Percentiles rank a stretch among this genome's conserved stretches.
Conservation (phyloP, 805 yeast species). For the Yarrowia bubula region DNA sequence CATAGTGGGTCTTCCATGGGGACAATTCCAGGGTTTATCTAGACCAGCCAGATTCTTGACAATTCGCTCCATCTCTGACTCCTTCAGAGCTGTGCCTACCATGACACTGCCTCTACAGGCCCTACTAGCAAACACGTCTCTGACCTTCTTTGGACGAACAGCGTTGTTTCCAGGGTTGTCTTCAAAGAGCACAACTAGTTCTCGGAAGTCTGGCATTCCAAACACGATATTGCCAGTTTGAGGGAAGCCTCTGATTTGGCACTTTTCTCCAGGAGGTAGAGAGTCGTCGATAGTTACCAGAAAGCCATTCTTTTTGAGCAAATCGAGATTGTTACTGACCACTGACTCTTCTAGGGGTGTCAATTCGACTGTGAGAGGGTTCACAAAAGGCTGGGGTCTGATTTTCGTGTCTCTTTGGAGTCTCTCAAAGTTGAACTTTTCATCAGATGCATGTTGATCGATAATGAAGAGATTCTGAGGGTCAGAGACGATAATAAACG, state of each 20-base stretch:
- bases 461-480: conserved; percentile 71
- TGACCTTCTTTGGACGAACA: conserved; percentile 70
- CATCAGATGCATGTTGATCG: conserved; percentile 98
- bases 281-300: conserved; percentile 52
- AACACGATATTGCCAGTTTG: conserved; percentile 68
- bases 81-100: conserved; percentile 75
- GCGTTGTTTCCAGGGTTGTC: conserved; percentile 49
- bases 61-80: conserved; percentile 61
- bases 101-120: conserved; percentile 93
- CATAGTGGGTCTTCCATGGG: conserved; percentile 98
- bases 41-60: conserved; percentile 66
- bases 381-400: conserved; percentile 67
- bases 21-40: conserved; percentile 91
- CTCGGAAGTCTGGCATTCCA: conserved; percentile 64
- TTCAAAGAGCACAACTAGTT: conserved; percentile 64
- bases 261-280: conserved; percentile 54
- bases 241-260: conserved; percentile 65
- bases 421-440: conserved; percentile 83
- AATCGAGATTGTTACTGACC: conserved; percentile 56
- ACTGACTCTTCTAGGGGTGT: conserved; percentile 75
- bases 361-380: conserved; percentile 56
- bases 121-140: conserved; percentile 86
- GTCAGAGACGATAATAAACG: conserved; percentile 71
- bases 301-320: conserved; percentile 78
- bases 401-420: conserved; percentile 56